These are phyloP conservation scores for Glonium stellatum DNA, from an alignment of 495 filamentous ascomycete genomes.

Conservation along the genomic window DNA sequence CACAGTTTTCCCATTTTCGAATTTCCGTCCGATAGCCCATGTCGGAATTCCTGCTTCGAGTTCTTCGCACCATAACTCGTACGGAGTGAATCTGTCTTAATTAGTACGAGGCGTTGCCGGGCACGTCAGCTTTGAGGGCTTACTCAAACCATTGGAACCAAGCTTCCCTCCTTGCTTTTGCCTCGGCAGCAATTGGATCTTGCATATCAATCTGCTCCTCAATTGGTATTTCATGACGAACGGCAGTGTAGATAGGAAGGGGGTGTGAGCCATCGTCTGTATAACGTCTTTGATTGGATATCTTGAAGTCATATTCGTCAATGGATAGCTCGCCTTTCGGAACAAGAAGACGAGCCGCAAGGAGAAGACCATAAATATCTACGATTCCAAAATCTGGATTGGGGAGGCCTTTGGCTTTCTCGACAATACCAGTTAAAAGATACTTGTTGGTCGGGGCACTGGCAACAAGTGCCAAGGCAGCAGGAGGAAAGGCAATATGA, in stretches of 20 bases:
- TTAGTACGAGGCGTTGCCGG: background rate
- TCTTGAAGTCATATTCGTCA: constrained; percentile 69
- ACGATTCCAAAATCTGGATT: constrained; percentile 81
- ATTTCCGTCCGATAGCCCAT: constrained; percentile 83
- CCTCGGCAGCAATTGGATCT: constrained; percentile 40
- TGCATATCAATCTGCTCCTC: constrained; percentile 30
- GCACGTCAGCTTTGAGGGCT: background rate
- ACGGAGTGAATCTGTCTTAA: constrained; percentile 61
- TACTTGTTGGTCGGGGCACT: constrained; percentile 87
- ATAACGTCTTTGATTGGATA: constrained; percentile 73
- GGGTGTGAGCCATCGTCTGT: constrained; percentile 71
- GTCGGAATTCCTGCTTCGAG: constrained; percentile 84
- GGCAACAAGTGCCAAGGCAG: constrained; percentile 66
- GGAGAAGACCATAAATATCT: constrained; percentile 80
- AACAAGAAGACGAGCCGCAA: constrained; percentile 76
- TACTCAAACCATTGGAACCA: constrained; percentile 98
- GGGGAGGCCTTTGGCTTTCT: constrained; percentile 79
- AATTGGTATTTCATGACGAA: constrained; percentile 90
- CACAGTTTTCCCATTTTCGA: constrained; percentile 62
- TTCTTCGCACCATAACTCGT: constrained; percentile 95
- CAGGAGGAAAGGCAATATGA: constrained; percentile 87
- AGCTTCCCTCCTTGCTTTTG: constrained; percentile 60
- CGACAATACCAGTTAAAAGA: constrained; percentile 77
- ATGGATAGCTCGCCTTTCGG: constrained; percentile 76
- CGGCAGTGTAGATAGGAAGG: constrained; percentile 88